Percentiles rank a stretch among this genome's conserved stretches.
These are phyloP conservation scores for Kodamaea plutei DNA, from an alignment of 1,139 yeast genomes.

Conservation along the genomic window DNA sequence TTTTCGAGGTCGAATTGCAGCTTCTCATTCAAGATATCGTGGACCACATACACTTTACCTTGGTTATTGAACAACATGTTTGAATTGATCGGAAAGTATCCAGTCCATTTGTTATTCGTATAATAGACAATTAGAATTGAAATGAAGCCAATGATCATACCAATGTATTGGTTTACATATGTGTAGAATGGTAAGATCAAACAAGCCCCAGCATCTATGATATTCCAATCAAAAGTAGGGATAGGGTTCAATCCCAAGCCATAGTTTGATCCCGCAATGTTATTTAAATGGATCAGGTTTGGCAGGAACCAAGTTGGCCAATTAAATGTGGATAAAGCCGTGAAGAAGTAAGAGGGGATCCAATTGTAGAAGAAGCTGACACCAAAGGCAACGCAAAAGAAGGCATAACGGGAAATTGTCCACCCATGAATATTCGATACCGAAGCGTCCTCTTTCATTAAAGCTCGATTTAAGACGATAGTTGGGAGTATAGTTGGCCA, in stretches of 20 bases:
- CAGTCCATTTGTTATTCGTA: constrained; percentile 48
- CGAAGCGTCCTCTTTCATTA: constrained; percentile 28
- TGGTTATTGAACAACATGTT: constrained; percentile 45
- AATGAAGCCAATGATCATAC: constrained; percentile 40
- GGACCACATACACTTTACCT: constrained; percentile 41
- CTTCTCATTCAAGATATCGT: constrained; percentile 32
- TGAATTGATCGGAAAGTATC: constrained; percentile 52
- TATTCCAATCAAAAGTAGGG: constrained; percentile 46
- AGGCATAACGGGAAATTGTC: constrained; percentile 37
- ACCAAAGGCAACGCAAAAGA: constrained; percentile 32
- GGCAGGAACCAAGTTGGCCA: constrained; percentile 49
- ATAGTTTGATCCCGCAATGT: constrained; percentile 33
- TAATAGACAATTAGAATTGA: constrained; percentile 45
- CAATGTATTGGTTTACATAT: constrained; percentile 36
- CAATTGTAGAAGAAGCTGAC: constrained; percentile 39
- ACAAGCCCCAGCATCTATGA: constrained; percentile 36
- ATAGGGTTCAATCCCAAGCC: constrained; percentile 45
- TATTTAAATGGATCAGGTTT: constrained; percentile 35
- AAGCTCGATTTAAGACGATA: constrained; percentile 41
- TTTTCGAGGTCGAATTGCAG: constrained; percentile 37
- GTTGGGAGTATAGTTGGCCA: constrained; percentile 49
- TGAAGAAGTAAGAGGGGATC: constrained; percentile 42
- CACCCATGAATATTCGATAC: constrained; percentile 32
- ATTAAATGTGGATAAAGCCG: constrained; percentile 39
- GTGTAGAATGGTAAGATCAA: constrained; percentile 45